Conservation (phyloP, 495 filamentous ascomycete genomes). For the Aspergillus incahuasiensis region DNA sequence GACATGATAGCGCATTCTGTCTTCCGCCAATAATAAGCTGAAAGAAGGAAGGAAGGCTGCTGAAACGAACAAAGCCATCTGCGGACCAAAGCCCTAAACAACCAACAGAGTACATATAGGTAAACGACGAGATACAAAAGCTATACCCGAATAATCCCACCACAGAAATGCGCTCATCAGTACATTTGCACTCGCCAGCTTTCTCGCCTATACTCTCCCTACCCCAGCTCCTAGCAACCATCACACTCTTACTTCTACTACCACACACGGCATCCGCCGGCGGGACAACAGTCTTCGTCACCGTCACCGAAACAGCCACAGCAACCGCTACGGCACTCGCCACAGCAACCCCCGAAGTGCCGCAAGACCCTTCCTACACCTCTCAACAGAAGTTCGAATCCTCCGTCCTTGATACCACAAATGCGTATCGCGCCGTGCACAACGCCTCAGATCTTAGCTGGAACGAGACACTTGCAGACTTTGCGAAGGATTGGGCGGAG, state of each 20-base stretch:
- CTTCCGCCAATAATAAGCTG: not conserved
- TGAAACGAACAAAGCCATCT: not conserved
- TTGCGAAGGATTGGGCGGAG: slow-evolving; percentile 49
- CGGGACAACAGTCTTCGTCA: slow-evolving; percentile 16
- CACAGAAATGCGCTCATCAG: not conserved
- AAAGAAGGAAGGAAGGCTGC: not conserved
- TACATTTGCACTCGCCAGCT: not conserved
- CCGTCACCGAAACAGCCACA: slow-evolving; percentile 19
- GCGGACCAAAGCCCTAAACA: not conserved
- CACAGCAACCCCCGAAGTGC: slow-evolving; percentile 16
- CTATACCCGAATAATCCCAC: not conserved
- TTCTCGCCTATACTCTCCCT: not conserved
- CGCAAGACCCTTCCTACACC: slow-evolving; percentile 45
- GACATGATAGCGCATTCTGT: not conserved
- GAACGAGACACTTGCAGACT: slow-evolving; percentile 59
- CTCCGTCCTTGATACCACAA: slow-evolving; percentile 60
- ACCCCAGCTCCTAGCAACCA: not conserved
- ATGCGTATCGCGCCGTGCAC: slow-evolving; percentile 61
- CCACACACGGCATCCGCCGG: slow-evolving; percentile 2
- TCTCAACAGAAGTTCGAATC: slow-evolving; percentile 45
- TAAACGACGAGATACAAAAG: too few species aligned
- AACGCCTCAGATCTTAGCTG: slow-evolving; percentile 57
- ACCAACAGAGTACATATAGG: too few species aligned
- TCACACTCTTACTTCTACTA: not conserved
- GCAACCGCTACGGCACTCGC: slow-evolving; percentile 15